A percentile compares a stretch with the other conserved stretches of the same genome.
Conservation (phyloP, 2,329 filamentous ascomycete genomes). For the Ascochyta rabiei region DNA sequence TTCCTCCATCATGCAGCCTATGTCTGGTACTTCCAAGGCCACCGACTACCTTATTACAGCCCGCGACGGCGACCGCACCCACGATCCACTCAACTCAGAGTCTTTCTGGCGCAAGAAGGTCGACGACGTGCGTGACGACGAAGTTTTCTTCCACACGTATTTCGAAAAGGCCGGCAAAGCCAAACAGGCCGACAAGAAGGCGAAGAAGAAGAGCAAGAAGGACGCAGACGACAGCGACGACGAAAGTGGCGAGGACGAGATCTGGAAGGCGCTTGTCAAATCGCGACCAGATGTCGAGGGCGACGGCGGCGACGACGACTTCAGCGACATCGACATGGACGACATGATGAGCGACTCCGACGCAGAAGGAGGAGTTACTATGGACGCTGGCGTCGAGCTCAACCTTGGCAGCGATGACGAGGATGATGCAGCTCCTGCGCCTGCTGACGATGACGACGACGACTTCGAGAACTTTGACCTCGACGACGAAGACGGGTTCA, state of each 20-base stretch:
- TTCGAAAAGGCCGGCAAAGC: constrained; percentile 71
- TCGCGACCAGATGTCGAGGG: constrained; percentile 79
- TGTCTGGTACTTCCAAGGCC: constrained; percentile 67
- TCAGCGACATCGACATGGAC: constrained; percentile 59
- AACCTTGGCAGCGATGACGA: constrained; percentile 58
- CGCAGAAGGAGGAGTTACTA: constrained; percentile 49
- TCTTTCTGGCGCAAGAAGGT: constrained; percentile 89
- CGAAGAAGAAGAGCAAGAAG: constrained; percentile 56
- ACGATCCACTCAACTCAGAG: constrained; percentile 79
- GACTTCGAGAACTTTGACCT: constrained; percentile 52
- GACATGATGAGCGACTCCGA: constrained; percentile 55
- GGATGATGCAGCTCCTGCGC: constrained; percentile 54
- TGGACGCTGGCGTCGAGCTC: constrained; percentile 49
- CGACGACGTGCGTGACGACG: constrained; percentile 86
- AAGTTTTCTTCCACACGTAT: constrained; percentile 98
- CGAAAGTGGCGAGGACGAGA: constrained; percentile 75
- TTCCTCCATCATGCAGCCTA: constrained; percentile 94
- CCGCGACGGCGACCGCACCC: constrained; percentile 63
- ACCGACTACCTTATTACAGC: constrained; percentile 66
- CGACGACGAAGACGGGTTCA: constrained; percentile 62
- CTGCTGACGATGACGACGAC: constrained; percentile 38
- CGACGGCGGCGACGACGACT: constrained; percentile 64
- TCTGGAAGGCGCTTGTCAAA: constrained; percentile 89
- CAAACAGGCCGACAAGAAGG: constrained; percentile 62
- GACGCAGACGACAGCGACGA: constrained; percentile 50